phyloP scores from a whole-genome alignment of 176 grass and related monocot species.

The Pontederia crassipes region DNA sequence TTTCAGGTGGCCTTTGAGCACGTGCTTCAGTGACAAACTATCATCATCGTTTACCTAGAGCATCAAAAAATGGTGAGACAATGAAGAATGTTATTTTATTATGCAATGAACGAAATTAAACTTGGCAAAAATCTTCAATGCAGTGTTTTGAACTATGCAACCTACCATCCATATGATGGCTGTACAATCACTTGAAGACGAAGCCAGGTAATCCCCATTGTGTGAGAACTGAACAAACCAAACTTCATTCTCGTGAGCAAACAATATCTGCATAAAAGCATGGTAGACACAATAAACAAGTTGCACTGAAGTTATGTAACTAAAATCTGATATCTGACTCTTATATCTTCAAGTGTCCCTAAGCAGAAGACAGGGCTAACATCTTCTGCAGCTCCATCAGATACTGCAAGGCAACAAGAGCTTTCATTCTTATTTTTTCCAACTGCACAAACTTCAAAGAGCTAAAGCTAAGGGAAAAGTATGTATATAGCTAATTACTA shows the following conservation, averaged over 20 bases:
- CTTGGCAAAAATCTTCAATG: background rate
- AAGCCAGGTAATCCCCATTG: constrained; percentile 79
- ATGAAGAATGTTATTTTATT: background rate
- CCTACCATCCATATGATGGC: constrained; percentile 94
- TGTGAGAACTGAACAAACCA: constrained; percentile 99
- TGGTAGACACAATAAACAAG: constrained; percentile 30
- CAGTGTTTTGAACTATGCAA: too few species aligned
- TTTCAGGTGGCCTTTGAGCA: constrained; percentile 49
- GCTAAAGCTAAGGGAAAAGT: too few species aligned
- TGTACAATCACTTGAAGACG: constrained; percentile 88
- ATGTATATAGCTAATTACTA: too few species aligned
- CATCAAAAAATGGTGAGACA: background rate
- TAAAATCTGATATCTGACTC: background rate
- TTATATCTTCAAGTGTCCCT: too few species aligned
- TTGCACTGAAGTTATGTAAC: background rate
- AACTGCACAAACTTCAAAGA: too few species aligned
- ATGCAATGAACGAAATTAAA: background rate
- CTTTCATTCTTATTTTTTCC: too few species aligned
- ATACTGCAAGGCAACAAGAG: background rate
- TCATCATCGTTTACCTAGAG: constrained; percentile 80
- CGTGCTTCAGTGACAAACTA: constrained; percentile 47
- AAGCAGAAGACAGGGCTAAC: too few species aligned
- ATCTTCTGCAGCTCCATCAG: background rate
- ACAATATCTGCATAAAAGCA: constrained; percentile 77
- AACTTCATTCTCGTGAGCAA: constrained; percentile 87